A percentile compares a stretch with the other conserved stretches of the same genome.
Evolutionary conservation across 352 stramenopile genomes (phyloP).

Genomic region (Plasmopara halstedii): DNA sequence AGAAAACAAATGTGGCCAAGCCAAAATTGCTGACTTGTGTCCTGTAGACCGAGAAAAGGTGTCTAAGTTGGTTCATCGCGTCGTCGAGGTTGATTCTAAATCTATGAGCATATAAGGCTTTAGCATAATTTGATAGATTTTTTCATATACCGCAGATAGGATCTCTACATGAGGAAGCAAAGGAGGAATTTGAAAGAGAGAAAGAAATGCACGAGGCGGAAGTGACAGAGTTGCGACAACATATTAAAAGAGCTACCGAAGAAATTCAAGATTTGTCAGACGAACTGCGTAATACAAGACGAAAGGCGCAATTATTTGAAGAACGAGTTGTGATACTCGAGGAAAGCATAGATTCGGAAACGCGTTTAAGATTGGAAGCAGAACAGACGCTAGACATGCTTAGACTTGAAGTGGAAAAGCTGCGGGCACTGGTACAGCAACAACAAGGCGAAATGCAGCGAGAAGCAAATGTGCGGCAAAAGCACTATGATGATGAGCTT

Average conservation of each 20-base stretch:
- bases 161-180: slow-evolving; percentile 47
- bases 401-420: slow-evolving; percentile 60
- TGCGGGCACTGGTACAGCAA: slow-evolving; percentile 39
- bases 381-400: slow-evolving; percentile 66
- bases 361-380: slow-evolving; percentile 35
- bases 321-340: slow-evolving; percentile 51
- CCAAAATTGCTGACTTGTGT: slow-evolving; percentile 62
- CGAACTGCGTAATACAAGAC: slow-evolving; percentile 33
- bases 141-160: slow-evolving; percentile 20
- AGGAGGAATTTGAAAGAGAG: slow-evolving; percentile 41
- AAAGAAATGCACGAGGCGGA: slow-evolving; percentile 30
- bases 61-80: slow-evolving; percentile 59
- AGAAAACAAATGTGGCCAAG: slow-evolving; percentile 10
- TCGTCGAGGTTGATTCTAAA: slow-evolving; percentile 53
- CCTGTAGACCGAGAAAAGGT: slow-evolving; percentile 75
- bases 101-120: neutral
- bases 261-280: slow-evolving; percentile 51
- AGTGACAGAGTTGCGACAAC: slow-evolving; percentile 39
- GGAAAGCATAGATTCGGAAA: slow-evolving; percentile 50
- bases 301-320: slow-evolving; percentile 24
- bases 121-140: neutral
- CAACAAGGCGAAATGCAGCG: slow-evolving; percentile 43
- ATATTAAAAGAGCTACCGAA: slow-evolving; percentile 32
- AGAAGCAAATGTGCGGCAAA: slow-evolving; percentile 22
- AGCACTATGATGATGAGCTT: slow-evolving; percentile 29